Evolutionary conservation across 2,329 filamentous ascomycete species (phyloP).

Genomic region (Tolypocladium album): DNA sequence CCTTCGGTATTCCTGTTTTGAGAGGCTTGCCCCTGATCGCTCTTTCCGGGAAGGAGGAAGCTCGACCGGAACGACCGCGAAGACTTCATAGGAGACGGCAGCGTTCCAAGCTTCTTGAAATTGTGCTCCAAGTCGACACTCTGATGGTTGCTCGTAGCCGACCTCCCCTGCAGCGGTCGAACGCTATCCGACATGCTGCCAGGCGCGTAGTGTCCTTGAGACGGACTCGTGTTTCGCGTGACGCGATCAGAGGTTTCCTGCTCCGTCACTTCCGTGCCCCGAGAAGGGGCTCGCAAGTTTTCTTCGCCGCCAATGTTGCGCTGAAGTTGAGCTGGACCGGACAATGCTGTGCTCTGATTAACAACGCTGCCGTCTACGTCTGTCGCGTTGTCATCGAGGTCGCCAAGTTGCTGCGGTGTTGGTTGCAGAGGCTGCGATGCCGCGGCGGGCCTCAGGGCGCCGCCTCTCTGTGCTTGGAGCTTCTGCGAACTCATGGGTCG

Average conservation of each 20-base stretch:
- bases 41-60: conserved; percentile 54
- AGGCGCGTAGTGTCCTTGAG: conserved; percentile 41
- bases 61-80: conserved; percentile 67
- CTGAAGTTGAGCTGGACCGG: conserved; percentile 30
- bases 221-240: conserved; percentile 66
- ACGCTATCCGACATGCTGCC: conserved; percentile 68
- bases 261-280: conserved; percentile 73
- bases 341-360: conserved; percentile 42
- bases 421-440: conserved; percentile 24
- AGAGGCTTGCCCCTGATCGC: conserved; percentile 35
- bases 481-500: conserved; percentile 94
- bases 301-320: conserved; percentile 24
- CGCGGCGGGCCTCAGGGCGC: conserved; percentile 35
- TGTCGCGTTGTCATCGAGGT: conserved; percentile 28
- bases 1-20: conserved; percentile 50
- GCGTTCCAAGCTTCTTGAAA: conserved; percentile 39
- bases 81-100: conserved; percentile 55
- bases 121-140: conserved; percentile 50
- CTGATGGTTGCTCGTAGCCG: conserved; percentile 24
- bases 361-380: conserved; percentile 31
- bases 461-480: conserved; percentile 75
- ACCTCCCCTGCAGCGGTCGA: conserved; percentile 55
- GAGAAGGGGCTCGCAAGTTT: conserved; percentile 52
- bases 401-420: conserved; percentile 10
- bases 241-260: conserved; percentile 58